These are phyloP conservation scores for Lactifluus pinguis DNA, from an alignment of 768 basidiomycete genomes.

Conservation along the genomic window DNA sequence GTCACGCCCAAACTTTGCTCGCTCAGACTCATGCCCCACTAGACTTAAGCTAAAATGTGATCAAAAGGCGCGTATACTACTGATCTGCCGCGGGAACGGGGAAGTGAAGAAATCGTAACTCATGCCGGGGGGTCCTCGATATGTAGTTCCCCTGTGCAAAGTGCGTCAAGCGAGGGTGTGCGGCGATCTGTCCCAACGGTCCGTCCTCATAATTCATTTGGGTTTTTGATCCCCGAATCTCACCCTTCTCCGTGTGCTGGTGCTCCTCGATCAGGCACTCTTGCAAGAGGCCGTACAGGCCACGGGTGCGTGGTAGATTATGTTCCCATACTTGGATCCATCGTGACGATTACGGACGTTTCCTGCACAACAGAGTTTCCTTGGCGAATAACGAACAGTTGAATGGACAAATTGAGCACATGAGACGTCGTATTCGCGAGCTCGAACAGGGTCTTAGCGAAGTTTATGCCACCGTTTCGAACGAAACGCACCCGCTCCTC, in stretches of 20 bases:
- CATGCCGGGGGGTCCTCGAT: too few relatives aligned
- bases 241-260: conserved; percentile 4
- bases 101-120: neutral
- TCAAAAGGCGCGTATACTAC: conserved; percentile 38
- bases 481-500: conserved; percentile 13
- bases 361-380: conserved; percentile 33
- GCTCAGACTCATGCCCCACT: neutral
- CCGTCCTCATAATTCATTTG: neutral
- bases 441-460: conserved; percentile 14
- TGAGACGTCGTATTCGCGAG: conserved; percentile 15
- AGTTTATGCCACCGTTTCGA: conserved; percentile 16
- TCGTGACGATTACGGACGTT: neutral
- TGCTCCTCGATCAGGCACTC: conserved; percentile 32
- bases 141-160: conserved; percentile 67
- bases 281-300: conserved; percentile 47
- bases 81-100: neutral
- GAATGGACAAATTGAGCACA: conserved; percentile 13
- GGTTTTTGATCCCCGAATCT: neutral
- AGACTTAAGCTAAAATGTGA: conserved; percentile 61
- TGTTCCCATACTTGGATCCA: neutral
- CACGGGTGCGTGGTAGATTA: conserved; percentile 33
- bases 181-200: conserved; percentile 73
- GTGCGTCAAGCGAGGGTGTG: conserved; percentile 67
- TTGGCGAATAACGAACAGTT: conserved; percentile 65
- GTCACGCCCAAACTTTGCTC: neutral